Evolutionary conservation across 179 eudicot species (phyloP), one percentile per base, ranked within the genome.

Genomic region (Sideroxylon spinosum): DNA sequence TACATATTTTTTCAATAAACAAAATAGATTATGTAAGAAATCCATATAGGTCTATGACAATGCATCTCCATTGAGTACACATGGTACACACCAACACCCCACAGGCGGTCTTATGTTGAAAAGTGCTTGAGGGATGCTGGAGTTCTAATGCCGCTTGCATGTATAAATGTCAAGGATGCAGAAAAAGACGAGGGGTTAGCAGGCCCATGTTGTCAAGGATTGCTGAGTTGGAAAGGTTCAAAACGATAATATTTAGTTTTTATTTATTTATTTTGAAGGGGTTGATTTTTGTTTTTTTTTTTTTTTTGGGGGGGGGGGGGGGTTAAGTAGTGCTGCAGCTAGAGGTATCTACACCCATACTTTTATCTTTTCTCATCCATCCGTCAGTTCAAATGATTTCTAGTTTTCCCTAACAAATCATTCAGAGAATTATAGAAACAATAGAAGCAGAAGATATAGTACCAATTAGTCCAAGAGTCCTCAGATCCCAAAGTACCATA

Each of bases 401-500:
- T 19, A 59, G 22, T 2, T 59, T 59, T 59, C 19, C 63, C 8
- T 13, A 59, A 59, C 22, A 17, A 59, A 63, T 4, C 32, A 63
- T 10, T 4, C 37, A 63, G 9, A 63, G 68, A 7, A 63, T 16
- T 55, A 63, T 13, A 63, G n/a, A 25, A 37, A 37, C 44, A 26
- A 44, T 17, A 61, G 28, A 57, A 50, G 61, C 32, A n/a, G 26
- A 28, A 71, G 62, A 66, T 7, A 25, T 16, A 4, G 14, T 80
- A 87, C 97, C 95, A 73, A 91, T 88, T 76, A 93, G 76, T 64
- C 93, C 90, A 79, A 88, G 83, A 71, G 89, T 86, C 80, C 95
- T 90, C 50, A 91, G 84, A 87, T 93, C 97, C 97, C 93, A 90
- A 69, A 93, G 93, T 81, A 91, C 72, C 85, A 91, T 22, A 89